These are phyloP conservation scores for Hirsutella thompsonii DNA, from an alignment of 2,329 filamentous ascomycete genomes.

Conservation along the genomic window DNA sequence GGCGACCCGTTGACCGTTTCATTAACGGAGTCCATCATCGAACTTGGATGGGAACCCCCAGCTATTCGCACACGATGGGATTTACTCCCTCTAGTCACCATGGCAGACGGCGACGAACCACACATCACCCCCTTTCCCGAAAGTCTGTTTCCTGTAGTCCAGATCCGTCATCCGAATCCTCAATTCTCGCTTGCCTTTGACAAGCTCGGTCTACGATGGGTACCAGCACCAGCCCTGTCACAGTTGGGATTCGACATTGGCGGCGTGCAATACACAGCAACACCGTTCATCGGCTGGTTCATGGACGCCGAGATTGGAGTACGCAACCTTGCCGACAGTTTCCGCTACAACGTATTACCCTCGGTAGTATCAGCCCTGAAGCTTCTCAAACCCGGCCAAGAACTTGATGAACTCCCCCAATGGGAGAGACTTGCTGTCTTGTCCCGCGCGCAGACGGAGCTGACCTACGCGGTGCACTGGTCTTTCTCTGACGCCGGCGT, in stretches of 20 bases:
- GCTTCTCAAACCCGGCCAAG: slow-evolving; percentile 1
- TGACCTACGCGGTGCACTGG: slow-evolving; percentile 1
- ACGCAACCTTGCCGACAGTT: slow-evolving; percentile 1
- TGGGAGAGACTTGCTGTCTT: slow-evolving; percentile 1
- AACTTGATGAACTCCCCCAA: slow-evolving; percentile 2
- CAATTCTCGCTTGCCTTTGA: slow-evolving; percentile 1
- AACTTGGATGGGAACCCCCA: slow-evolving; percentile 1
- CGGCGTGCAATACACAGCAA: slow-evolving; percentile 2
- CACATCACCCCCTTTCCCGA: slow-evolving; percentile 1
- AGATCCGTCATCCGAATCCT: not conserved
- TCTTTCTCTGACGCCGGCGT: slow-evolving; percentile 1
- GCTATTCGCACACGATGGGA: slow-evolving; percentile 2
- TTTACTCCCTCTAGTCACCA: slow-evolving; percentile 1
- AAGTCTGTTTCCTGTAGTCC: slow-evolving; percentile 1
- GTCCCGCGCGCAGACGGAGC: slow-evolving; percentile 1
- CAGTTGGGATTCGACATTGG: slow-evolving; percentile 2
- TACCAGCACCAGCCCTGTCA: not conserved
- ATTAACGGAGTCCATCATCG: slow-evolving; percentile 1
- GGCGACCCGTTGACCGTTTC: slow-evolving; percentile 1
- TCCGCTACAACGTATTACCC: slow-evolving; percentile 1
- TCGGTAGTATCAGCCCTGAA: not conserved
- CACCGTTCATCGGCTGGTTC: slow-evolving; percentile 4
- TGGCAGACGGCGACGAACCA: slow-evolving; percentile 2
- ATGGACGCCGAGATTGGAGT: slow-evolving; percentile 3
- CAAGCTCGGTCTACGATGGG: slow-evolving; percentile 2